phyloP scores from a whole-genome alignment of 176 grass and related monocot genomes.

The Oryza glaberrima region DNA sequence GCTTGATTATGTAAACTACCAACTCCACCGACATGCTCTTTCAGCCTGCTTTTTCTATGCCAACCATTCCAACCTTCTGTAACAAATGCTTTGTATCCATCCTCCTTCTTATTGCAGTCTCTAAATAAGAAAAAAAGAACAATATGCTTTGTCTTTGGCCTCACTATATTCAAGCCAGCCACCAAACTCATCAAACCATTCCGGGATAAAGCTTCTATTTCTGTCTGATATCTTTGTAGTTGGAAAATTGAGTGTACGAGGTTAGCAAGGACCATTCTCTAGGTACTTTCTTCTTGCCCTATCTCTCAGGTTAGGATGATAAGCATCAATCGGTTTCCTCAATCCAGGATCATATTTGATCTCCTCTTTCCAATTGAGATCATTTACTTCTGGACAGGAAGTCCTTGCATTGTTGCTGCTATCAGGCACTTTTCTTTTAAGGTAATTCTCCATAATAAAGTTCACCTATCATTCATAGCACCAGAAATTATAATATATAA shows the following conservation, averaged over 20 bases:
- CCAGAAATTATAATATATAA: too few relatives aligned
- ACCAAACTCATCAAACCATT: too few relatives aligned
- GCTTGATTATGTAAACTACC: not conserved
- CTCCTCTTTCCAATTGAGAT: slow-evolving; percentile 8
- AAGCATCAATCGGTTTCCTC: not conserved
- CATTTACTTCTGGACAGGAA: not conserved
- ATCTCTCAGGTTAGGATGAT: not conserved
- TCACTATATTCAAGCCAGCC: not conserved
- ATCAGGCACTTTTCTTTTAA: not conserved
- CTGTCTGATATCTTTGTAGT: too few relatives aligned
- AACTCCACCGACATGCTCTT: not conserved
- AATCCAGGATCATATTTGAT: slow-evolving; percentile 12
- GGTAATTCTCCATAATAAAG: not conserved
- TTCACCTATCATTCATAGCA: too few relatives aligned
- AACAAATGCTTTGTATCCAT: too few relatives aligned
- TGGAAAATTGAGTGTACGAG: not conserved
- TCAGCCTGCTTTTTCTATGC: not conserved
- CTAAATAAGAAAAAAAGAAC: not conserved
- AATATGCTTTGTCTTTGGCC: not conserved
- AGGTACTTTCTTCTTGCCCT: not conserved
- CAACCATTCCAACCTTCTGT: not conserved
- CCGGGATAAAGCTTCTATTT: too few relatives aligned
- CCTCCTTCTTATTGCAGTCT: too few relatives aligned
- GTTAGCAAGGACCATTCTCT: not conserved
- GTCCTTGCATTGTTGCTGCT: not conserved